Conservation (phyloP, 1,284 basidiomycete genomes). For the Coniferiporia sulphurascens region DNA sequence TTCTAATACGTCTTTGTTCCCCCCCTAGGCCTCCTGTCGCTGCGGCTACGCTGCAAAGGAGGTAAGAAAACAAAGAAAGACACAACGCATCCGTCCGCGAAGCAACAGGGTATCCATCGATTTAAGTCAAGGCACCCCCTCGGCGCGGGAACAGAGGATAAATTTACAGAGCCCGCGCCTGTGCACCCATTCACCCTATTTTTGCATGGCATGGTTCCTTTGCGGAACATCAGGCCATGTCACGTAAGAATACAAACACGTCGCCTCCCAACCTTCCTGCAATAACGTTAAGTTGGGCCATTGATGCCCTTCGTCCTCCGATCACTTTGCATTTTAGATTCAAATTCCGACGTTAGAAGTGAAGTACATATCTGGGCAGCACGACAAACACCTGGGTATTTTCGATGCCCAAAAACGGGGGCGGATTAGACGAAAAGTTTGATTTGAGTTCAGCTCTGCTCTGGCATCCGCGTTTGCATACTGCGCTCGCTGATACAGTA, state of each 20-base stretch:
- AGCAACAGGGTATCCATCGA: neutral
- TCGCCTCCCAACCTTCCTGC: neutral
- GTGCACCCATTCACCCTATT: conserved; percentile 8
- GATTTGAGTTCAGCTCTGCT: neutral
- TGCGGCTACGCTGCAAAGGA: neutral
- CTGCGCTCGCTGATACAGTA: neutral
- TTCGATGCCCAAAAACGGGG: neutral
- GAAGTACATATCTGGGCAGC: neutral
- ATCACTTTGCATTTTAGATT: neutral
- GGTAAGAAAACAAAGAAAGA: neutral
- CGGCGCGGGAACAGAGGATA: neutral
- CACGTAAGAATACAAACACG: conserved; percentile 9
- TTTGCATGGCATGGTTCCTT: conserved; percentile 10
- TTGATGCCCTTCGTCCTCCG: neutral
- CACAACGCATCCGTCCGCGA: neutral
- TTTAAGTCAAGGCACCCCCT: neutral
- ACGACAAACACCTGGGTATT: neutral
- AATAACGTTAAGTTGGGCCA: neutral
- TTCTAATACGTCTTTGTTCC: neutral
- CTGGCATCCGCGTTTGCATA: neutral
- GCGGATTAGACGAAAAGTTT: neutral
- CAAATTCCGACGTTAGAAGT: neutral
- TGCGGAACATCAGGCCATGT: conserved; percentile 12
- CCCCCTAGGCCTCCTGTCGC: neutral
- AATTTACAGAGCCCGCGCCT: neutral